Conservation (phyloP, 1,284 basidiomycete genomes). For the Termitomyces sp. region DNA sequence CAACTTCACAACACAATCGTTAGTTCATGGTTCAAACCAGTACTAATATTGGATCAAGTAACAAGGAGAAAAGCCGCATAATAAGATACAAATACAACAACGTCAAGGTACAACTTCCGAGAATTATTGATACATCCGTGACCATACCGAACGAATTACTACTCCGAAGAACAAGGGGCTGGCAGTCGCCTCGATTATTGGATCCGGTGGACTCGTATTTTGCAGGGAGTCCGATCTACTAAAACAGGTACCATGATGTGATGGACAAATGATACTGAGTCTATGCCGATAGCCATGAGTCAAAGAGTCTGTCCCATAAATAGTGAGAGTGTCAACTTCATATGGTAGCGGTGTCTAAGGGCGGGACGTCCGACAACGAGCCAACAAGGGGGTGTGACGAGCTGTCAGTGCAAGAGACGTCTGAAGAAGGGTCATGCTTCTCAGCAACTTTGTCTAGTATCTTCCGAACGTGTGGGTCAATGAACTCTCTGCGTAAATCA, state of each 20-base stretch:
- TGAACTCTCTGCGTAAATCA: conserved; percentile 13
- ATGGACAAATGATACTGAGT: not conserved
- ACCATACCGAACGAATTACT: not conserved
- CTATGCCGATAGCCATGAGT: not conserved
- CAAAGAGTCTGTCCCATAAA: not conserved
- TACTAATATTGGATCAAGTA: not conserved
- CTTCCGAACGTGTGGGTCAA: conserved; percentile 18
- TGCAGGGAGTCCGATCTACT: not conserved
- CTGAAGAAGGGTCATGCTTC: not conserved
- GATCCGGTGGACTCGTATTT: not conserved
- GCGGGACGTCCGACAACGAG: not conserved
- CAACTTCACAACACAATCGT: not conserved
- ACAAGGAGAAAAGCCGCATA: not conserved
- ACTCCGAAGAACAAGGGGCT: not conserved
- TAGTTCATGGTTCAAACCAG: too few species aligned
- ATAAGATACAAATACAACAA: not conserved
- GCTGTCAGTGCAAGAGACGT: not conserved
- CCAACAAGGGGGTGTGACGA: not conserved
- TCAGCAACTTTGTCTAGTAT: conserved; percentile 21
- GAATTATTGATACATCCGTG: not conserved
- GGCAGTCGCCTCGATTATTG: not conserved
- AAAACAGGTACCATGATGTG: not conserved
- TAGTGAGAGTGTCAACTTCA: not conserved
- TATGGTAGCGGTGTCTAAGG: not conserved
- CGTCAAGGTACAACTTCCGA: not conserved